Evolutionary conservation across 2,329 filamentous ascomycete genomes (phyloP).

Genomic region (Cytospora piceae): DNA sequence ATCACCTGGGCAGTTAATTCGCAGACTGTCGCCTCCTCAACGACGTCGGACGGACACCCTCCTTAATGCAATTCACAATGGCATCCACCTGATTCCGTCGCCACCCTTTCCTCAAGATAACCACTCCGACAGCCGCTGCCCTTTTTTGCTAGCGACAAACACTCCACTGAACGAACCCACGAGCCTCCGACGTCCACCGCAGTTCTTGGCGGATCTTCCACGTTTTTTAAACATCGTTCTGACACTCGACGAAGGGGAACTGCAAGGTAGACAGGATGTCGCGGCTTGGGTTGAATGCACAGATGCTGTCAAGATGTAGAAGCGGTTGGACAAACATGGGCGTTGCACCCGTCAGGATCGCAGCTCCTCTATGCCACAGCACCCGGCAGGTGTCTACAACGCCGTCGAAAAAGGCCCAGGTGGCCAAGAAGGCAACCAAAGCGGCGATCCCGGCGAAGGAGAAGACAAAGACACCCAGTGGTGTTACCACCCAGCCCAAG

Average conservation of each 20-base stretch:
- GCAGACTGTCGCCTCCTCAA: too few species aligned
- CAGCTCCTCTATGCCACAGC: constrained; percentile 4
- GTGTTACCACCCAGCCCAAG: constrained; percentile 10
- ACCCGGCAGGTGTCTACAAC: constrained; percentile 27
- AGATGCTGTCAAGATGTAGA: constrained; percentile 21
- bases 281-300: constrained; percentile 15
- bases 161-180: neutral
- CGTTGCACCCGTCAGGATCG: constrained; percentile 4
- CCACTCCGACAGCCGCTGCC: neutral
- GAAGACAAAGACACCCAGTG: constrained; percentile 17
- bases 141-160: neutral
- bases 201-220: neutral
- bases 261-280: constrained; percentile 17
- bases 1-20: neutral
- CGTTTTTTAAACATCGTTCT: neutral
- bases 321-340: constrained; percentile 15
- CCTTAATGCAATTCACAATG: neutral
- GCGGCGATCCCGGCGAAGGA: neutral
- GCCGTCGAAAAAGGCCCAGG: constrained; percentile 22
- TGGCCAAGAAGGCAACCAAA: constrained; percentile 18
- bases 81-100: neutral
- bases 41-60: neutral
- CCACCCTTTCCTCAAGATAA: neutral
- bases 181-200: neutral
- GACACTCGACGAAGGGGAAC: neutral